Conservation (phyloP, 164 flowering plant genomes). For the grape (Vitis vinifera) region DNA sequence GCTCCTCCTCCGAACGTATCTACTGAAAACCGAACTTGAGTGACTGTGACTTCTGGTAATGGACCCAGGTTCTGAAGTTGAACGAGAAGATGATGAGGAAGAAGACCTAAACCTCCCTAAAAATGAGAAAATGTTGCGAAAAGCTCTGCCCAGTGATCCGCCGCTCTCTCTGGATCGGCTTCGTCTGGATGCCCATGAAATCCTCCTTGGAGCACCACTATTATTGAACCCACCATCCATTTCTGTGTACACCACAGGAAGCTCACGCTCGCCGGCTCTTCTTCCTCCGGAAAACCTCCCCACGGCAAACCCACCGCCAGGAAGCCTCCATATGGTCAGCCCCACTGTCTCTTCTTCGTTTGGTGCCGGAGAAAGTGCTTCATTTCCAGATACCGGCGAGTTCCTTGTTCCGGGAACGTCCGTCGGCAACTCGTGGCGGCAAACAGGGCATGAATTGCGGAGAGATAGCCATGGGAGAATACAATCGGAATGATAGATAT, state of each 20-base stretch:
- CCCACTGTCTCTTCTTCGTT: conserved; percentile 51
- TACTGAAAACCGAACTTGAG: conserved; percentile 22
- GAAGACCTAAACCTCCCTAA: conserved; percentile 35
- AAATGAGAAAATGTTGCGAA: conserved; percentile 47
- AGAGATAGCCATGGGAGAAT: conserved; percentile 77
- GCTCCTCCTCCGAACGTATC: conserved; percentile 13
- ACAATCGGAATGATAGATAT: conserved; percentile 74
- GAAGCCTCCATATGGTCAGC: conserved; percentile 75
- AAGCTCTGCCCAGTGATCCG: conserved; percentile 41
- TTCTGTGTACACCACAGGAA: conserved; percentile 72
- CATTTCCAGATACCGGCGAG: conserved; percentile 17
- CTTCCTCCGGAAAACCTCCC: conserved; percentile 67
- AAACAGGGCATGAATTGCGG: conserved; percentile 77
- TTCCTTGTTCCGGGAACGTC: conserved; percentile 19
- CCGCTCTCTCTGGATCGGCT: conserved; percentile 41
- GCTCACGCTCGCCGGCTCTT: conserved; percentile 46
- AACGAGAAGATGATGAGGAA: conserved; percentile 21
- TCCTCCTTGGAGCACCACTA: conserved; percentile 46
- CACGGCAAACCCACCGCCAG: conserved; percentile 87
- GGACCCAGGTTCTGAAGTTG: conserved; percentile 7
- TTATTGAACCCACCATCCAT: conserved; percentile 60
- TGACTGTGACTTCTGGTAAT: conserved; percentile 17
- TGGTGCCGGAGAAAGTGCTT: conserved; percentile 14
- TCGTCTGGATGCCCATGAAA: conserved; percentile 46
- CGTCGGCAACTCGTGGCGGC: conserved; percentile 66